phyloP scores from a whole-genome alignment of 78 protist genomes.

The Capsaspora owczarzaki region DNA sequence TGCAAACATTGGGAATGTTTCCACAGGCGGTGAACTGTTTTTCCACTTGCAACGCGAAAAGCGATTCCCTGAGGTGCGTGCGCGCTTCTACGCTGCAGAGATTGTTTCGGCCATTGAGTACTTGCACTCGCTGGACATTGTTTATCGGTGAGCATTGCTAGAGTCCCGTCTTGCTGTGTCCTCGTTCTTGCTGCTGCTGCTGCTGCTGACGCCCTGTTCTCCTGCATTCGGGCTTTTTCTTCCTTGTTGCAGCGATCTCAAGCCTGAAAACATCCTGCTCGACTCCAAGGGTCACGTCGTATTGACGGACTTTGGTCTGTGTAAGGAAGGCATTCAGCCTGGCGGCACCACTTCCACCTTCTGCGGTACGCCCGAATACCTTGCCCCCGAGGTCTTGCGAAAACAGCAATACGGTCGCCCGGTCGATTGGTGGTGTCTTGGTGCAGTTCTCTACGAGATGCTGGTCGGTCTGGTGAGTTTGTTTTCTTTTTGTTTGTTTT shows the following conservation, averaged over 20 bases:
- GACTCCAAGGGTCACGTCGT: conserved; percentile 74
- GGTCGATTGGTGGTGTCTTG: conserved; percentile 62
- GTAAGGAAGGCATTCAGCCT: conserved; percentile 29
- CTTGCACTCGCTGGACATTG: conserved; percentile 38
- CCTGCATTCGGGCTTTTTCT: too few relatives aligned
- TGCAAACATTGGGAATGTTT: too few relatives aligned
- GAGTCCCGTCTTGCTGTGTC: not conserved
- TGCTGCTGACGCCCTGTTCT: too few relatives aligned
- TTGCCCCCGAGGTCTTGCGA: conserved; percentile 76
- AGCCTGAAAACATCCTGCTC: conserved; percentile 83
- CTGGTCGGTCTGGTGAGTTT: conserved; percentile 27
- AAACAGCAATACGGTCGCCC: conserved; percentile 43
- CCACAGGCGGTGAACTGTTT: conserved; percentile 66
- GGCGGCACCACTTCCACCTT: conserved; percentile 69
- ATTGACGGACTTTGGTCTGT: conserved; percentile 76
- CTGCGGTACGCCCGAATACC: conserved; percentile 92
- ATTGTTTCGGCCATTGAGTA: conserved; percentile 26
- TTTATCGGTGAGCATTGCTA: conserved; percentile 46
- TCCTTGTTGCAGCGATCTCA: conserved; percentile 60
- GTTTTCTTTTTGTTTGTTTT: not conserved
- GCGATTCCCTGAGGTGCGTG: conserved; percentile 17
- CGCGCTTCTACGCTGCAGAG: conserved; percentile 52
- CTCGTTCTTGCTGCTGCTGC: not conserved
- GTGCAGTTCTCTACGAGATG: conserved; percentile 45
- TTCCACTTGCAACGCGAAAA: conserved; percentile 57